Evolutionary conservation across 257 asterid species (phyloP).

Genomic region (Penstemon eatonii): DNA sequence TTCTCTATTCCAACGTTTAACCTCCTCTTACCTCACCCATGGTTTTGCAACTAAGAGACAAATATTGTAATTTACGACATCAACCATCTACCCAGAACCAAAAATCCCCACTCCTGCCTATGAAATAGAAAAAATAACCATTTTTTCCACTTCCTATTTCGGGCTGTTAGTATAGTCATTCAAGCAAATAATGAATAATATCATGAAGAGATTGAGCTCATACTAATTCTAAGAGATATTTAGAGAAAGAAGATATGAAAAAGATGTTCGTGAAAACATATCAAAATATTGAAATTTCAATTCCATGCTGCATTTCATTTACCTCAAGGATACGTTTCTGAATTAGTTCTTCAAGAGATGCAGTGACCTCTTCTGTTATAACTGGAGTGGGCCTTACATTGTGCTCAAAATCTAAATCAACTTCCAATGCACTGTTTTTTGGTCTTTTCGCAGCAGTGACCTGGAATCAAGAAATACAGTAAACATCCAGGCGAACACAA

Average conservation of each 20-base stretch:
- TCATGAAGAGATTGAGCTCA: neutral
- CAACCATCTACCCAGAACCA: neutral
- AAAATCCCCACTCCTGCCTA: neutral
- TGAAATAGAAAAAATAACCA: neutral
- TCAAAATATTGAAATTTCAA: neutral
- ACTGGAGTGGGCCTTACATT: conserved; percentile 91
- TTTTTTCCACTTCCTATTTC: neutral
- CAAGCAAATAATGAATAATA: neutral
- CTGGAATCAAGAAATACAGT: conserved; percentile 45
- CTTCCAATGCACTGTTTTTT: conserved; percentile 92
- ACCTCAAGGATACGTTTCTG: conserved; percentile 85
- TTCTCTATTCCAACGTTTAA: neutral
- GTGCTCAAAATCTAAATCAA: conserved; percentile 89
- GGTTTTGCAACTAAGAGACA: neutral
- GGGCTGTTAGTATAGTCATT: neutral
- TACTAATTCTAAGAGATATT: conserved; percentile 3
- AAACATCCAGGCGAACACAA: conserved; percentile 19
- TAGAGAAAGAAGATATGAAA: neutral
- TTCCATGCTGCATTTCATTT: conserved; percentile 9
- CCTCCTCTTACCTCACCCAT: neutral
- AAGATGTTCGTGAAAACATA: conserved; percentile 1
- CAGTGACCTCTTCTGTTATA: conserved; percentile 78
- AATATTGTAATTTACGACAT: neutral
- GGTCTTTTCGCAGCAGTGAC: conserved; percentile 87
- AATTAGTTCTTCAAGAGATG: conserved; percentile 83